Evolutionary conservation across 1,139 yeast species (phyloP), one percentile per base, ranked within the genome.

Genomic region (Pichia cactophila): DNA sequence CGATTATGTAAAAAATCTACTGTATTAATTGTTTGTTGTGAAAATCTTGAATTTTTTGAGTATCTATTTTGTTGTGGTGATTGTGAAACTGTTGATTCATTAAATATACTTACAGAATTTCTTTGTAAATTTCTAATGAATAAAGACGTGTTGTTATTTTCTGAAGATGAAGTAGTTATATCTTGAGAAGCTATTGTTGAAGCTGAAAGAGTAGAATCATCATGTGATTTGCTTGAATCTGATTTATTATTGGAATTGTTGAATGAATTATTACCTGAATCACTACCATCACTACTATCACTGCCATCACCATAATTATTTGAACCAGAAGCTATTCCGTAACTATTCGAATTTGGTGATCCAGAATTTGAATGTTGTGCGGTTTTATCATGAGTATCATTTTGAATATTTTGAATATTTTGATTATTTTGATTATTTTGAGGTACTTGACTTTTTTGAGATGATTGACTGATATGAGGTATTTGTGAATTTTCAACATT

Each of bases 21-120:
- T 14, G 46, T 47, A 37, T 31, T 28, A 16, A 40, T 28, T 2
- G 50, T 44, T 9, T 31, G 7, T 28, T 47, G 44, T 12, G 50
- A 44, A 33, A 4, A 20, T 33, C 31, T n/a, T 33, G 44, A 42
- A 26, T 5, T 33, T 35, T 35, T 35, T 5, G 23, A 35, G 12
- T 1, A 3, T 16, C 12, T 8, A 35, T 35, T 35, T 35, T 16
- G 10, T 9, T 16, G 9, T 35, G 38, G 14, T 8, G 23, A 17
- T 16, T 9, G 23, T 12, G 41, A 23, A 12, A 38, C 6, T 16
- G 41, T 44, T 10, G 17, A 9, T 36, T 53, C 56, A 41, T 42
- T 52, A 37, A 53, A 53, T 11, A 53, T 12, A 14, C 56, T 55
- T 4, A 42, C 28, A 8, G 50, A 52, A 33, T 12, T 40, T 36